Conservation (phyloP, 768 basidiomycete genomes). For the Termitomyces bulborhizus region DNA sequence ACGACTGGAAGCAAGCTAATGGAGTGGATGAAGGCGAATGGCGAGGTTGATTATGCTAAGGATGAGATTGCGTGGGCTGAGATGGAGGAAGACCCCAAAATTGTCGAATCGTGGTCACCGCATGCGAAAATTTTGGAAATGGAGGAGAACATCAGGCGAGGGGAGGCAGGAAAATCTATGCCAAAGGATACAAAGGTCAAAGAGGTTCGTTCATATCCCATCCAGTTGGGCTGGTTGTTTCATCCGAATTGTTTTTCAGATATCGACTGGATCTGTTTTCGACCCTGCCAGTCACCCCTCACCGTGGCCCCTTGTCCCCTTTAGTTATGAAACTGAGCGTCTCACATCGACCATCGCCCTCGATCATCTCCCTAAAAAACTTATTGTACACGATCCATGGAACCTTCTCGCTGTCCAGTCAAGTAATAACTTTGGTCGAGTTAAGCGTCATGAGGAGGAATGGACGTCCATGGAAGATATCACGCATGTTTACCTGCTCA, state of each 20-base stretch:
- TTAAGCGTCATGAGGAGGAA: background rate
- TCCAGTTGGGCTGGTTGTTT: background rate
- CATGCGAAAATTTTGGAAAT: background rate
- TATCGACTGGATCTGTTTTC: conserved; percentile 20
- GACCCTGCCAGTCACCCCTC: conserved; percentile 28
- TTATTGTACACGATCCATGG: conserved; percentile 40
- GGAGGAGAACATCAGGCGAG: conserved; percentile 1
- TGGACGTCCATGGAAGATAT: conserved; percentile 27
- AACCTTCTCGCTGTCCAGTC: conserved; percentile 20
- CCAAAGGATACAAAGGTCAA: background rate
- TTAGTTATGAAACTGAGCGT: conserved; percentile 16
- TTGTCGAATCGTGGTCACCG: conserved; percentile 19
- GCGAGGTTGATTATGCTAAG: conserved; percentile 25
- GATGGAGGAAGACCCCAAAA: conserved; percentile 26
- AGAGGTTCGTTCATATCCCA: background rate
- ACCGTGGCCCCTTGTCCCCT: conserved; percentile 36
- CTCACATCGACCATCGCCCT: conserved; percentile 21
- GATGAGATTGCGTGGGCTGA: conserved; percentile 28
- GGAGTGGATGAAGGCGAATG: conserved; percentile 26
- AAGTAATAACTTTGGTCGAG: background rate
- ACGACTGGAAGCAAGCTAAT: conserved; percentile 31
- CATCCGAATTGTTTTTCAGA: conserved; percentile 1
- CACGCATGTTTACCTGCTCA: conserved; percentile 24
- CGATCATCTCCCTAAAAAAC: conserved; percentile 26
- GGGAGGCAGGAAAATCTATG: conserved; percentile 3